Base-by-base conservation (phyloP, 345 rosid species). In the Aquilaria malaccensis region DNA sequence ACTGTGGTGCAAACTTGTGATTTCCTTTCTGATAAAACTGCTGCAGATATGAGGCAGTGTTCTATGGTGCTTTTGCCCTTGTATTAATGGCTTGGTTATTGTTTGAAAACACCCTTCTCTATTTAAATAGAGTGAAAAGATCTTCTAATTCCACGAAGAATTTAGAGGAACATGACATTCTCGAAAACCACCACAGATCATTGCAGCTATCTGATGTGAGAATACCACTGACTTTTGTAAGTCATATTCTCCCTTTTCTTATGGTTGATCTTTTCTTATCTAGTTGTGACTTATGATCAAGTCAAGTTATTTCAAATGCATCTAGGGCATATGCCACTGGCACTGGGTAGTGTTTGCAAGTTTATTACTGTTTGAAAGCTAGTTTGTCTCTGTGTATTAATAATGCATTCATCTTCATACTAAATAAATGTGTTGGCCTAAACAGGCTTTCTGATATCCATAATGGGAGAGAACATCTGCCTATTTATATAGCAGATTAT, bases 41-140 rank as follows among this genome's bases (percentile, higher is more conserved):
- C 47, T 70, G 76, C 77, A 92, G 96, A 71, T 92, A 92, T 45
- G 98, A 92, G 86, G 93, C 95, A 65, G 87, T 85, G 68, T 92
- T 92, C 81, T 89, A 89, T 70, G 80, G 89, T 70, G 93, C 91
- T 50, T 86, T 92, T 62, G 79, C 79, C 55, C 85, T 89, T 63
- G 93, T 81, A 55, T 85, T 89, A 15, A 71, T 85, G 80, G 83
- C 91, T 52, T 84, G 96, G 98, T 82, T 92, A 66, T 70, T 92
- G 31, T 83, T 87, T 70, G 98, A 92, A 74, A 85, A 87, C 63
- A 73, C 86, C 5, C 77, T 78, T 60, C 81, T 82, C 61, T 75
- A 85, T 74, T 69, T 76, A 50, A 67, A 58, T 48, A 77, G 72
- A 72, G 73, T 10, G 30, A 76, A 75, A 67, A 83, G 70, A 61